A percentile compares a stretch with the other conserved stretches of the same genome.
Evolutionary conservation across 2,329 filamentous ascomycete genomes (phyloP).

Genomic region (Immersiporthe knoxdaviesiana): DNA sequence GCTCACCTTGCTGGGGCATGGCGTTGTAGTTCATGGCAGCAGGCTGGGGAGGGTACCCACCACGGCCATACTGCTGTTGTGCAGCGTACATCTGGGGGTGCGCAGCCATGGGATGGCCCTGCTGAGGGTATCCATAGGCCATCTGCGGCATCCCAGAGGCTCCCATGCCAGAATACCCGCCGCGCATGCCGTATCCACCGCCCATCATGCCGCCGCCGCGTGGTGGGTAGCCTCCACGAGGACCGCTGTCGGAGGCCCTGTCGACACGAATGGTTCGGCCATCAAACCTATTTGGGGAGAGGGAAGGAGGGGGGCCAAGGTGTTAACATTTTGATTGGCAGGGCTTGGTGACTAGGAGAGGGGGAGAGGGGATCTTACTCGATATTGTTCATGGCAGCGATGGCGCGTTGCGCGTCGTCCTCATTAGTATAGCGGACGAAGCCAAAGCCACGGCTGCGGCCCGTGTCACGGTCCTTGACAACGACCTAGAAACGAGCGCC

Average conservation of each 20-base stretch:
- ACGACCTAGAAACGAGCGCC: constrained; percentile 70
- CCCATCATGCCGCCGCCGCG: constrained; percentile 44
- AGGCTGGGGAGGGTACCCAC: constrained; percentile 46
- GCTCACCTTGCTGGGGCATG: constrained; percentile 43
- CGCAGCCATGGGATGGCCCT: constrained; percentile 42
- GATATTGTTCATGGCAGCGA: constrained; percentile 80
- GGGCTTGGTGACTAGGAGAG: neutral
- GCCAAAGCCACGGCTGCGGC: constrained; percentile 94
- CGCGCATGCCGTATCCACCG: constrained; percentile 40
- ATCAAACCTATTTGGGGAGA: constrained; percentile 72
- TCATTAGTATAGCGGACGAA: constrained; percentile 89
- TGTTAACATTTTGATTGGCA: neutral
- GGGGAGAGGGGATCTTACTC: constrained; percentile 70
- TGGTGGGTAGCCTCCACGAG: constrained; percentile 61
- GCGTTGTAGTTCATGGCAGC: constrained; percentile 44
- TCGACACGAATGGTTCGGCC: constrained; percentile 94
- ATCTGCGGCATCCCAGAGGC: constrained; percentile 42
- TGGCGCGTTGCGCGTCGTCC: constrained; percentile 75
- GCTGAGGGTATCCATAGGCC: constrained; percentile 41
- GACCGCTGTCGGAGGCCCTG: constrained; percentile 83
- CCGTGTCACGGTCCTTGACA: constrained; percentile 96
- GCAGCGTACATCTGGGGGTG: constrained; percentile 41
- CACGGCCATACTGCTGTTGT: constrained; percentile 46
- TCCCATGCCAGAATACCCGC: constrained; percentile 40
- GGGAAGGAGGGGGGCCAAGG: no score